These are phyloP conservation scores for Chalaropsis thielavioides DNA, from an alignment of 2,329 filamentous ascomycete genomes.

Conservation along the genomic window DNA sequence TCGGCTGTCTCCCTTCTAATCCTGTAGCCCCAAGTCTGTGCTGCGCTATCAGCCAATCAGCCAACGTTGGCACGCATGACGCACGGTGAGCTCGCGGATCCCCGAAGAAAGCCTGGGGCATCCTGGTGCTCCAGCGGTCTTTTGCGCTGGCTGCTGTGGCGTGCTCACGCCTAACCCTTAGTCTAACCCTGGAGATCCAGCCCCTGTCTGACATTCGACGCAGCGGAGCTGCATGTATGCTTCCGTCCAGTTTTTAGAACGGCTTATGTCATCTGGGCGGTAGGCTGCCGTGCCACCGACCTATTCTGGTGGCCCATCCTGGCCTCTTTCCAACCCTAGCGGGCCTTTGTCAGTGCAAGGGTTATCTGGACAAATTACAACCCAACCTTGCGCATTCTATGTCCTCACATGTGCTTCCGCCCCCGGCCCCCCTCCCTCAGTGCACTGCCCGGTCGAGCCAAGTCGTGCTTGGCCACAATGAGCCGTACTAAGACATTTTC, in stretches of 20 bases:
- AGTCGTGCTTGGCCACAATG: neutral
- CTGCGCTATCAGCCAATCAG: neutral
- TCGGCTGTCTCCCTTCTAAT: neutral
- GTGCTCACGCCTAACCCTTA: neutral
- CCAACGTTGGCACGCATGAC: neutral
- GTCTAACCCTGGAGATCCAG: neutral
- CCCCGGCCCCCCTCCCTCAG: no score
- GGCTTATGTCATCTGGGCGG: no score
- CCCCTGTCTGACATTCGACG: neutral
- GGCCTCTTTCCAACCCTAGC: neutral
- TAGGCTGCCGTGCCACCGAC: no score
- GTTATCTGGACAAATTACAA: neutral
- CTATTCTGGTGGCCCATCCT: no score
- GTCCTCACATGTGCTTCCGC: no score
- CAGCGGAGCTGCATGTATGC: no score
- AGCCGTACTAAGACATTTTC: neutral
- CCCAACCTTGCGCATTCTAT: no score
- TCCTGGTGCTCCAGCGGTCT: neutral
- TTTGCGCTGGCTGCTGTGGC: neutral
- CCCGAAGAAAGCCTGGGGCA: neutral
- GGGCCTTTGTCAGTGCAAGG: neutral
- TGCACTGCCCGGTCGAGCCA: neutral
- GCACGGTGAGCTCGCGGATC: conserved; percentile 5
- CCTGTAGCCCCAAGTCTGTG: neutral
- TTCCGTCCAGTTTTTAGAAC: no score